Evolutionary conservation across 352 stramenopile genomes (phyloP).

Genomic region (Pythium utonaiense): DNA sequence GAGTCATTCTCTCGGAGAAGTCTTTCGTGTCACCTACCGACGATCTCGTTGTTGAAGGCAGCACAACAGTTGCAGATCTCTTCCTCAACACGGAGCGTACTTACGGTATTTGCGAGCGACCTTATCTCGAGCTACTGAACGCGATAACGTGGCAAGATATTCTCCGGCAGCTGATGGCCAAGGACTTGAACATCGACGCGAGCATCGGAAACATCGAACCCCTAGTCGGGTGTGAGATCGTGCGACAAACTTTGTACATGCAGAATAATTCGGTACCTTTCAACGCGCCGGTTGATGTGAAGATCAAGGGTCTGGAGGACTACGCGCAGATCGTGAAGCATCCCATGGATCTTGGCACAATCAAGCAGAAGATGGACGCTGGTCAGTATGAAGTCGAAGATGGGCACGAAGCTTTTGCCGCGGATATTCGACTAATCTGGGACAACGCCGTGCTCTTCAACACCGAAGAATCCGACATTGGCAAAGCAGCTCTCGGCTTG

Average conservation of each 20-base stretch:
- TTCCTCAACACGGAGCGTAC: conserved; percentile 68
- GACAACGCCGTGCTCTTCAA: conserved; percentile 82
- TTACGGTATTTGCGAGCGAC: conserved; percentile 71
- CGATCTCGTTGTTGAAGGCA: conserved; percentile 76
- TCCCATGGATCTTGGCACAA: conserved; percentile 90
- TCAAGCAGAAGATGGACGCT: conserved; percentile 71
- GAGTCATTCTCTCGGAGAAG: conserved; percentile 71
- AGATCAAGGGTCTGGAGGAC: conserved; percentile 77
- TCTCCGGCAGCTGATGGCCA: conserved; percentile 77
- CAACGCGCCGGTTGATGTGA: conserved; percentile 77
- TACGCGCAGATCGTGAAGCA: conserved; percentile 85
- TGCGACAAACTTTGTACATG: conserved; percentile 79
- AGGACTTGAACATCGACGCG: conserved; percentile 70
- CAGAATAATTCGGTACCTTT: conserved; percentile 80
- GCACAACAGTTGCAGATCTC: conserved; percentile 76
- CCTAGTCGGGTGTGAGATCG: conserved; percentile 75
- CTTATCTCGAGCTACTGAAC: conserved; percentile 69
- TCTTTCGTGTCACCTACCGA: conserved; percentile 74
- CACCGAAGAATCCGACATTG: conserved; percentile 73
- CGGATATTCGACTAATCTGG: conserved; percentile 82
- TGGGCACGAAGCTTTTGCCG: conserved; percentile 62
- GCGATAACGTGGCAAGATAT: conserved; percentile 84
- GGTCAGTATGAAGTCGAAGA: conserved; percentile 63
- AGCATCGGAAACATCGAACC: conserved; percentile 70
- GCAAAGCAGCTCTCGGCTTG: conserved; percentile 54